A percentile compares a stretch with the other conserved stretches of the same genome.
Evolutionary conservation across 768 basidiomycete genomes (phyloP).

Genomic region (Lenzites betulinus): DNA sequence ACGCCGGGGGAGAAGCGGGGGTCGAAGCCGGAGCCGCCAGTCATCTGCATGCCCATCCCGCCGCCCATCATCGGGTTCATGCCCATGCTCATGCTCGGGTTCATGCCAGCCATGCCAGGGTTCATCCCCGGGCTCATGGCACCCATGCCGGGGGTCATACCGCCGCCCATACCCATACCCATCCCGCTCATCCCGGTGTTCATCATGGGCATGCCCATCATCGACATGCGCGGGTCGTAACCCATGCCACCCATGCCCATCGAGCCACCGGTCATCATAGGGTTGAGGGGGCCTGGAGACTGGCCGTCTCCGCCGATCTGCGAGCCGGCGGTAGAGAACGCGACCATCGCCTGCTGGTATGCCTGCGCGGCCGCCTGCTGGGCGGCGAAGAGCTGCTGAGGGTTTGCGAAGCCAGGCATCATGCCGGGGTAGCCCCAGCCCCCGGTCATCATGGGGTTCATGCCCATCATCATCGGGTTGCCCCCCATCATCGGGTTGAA

Average conservation of each 20-base stretch:
- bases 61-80: conserved; percentile 18
- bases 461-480: conserved; percentile 66
- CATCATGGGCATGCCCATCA: conserved; percentile 80
- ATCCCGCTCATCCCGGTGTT: conserved; percentile 46
- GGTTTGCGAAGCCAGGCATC: conserved; percentile 53
- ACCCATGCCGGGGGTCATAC: conserved; percentile 34
- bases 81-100: conserved; percentile 20
- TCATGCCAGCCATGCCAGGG: conserved; percentile 20
- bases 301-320: conserved; percentile 63
- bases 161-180: conserved; percentile 38
- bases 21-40: conserved; percentile 63
- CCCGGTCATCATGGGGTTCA: conserved; percentile 59
- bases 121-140: conserved; percentile 21
- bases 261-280: conserved; percentile 58
- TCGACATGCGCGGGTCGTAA: conserved; percentile 80
- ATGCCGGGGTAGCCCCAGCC: conserved; percentile 58
- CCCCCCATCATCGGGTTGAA: conserved; percentile 70
- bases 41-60: conserved; percentile 34
- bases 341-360: conserved; percentile 89
- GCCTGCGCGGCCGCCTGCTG: conserved; percentile 83
- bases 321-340: conserved; percentile 74
- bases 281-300: conserved; percentile 44
- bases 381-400: conserved; percentile 82
- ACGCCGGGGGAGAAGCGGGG: conserved; percentile 49
- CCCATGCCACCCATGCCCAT: conserved; percentile 36